Evolutionary conservation across 306 rosid genomes (phyloP), one percentile per base, ranked within the genome.

Genomic region (Fragaria vesca): DNA sequence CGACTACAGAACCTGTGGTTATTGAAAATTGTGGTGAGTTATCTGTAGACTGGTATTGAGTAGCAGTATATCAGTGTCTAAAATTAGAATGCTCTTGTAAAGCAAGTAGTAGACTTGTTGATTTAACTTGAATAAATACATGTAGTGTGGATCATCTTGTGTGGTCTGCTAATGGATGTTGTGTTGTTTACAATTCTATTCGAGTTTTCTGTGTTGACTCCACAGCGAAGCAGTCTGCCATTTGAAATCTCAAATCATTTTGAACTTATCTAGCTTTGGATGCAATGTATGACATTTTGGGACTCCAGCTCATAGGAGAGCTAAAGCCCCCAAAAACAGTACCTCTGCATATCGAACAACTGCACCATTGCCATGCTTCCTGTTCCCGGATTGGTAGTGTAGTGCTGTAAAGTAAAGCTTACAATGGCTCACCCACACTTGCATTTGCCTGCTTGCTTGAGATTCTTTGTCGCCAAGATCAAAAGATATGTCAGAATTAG

Each of bases 11-110:
- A 71, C 12, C 77, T 1, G 98, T 94, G 30, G 83, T 89, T 13
- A 92, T 94, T 13, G 96, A 91, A 61, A 94, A 94, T 69, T 94
- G 94, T 76, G 98, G 98, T 26, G 74, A 91, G 87, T 21, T 94
- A 15, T 46, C 30, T 18, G 86, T 78, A 76, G 78, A 54, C 4
- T 83, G 78, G 21, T 47, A 24, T 65, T 42, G 28, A 12, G 3
- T 52, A 28, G 46, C 42, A 6, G 13, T 46, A 20, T 30, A 13
- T 34, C 69, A 2, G 12, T 34, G 6, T 66, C 4, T 66, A 18
- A 66, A 7, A 32, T 73, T 52, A n/a, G 47, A 54, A 30, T 52
- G 75, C 45, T 34, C n/a, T 71, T 50, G 75, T 71, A 71, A 71
- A 71, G 63, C 63, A 67, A 40, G 51, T 42, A 40, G 51, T 20